Evolutionary conservation across 495 filamentous ascomycete genomes (phyloP), one percentile per base, ranked within the genome.

Genomic region (Xylaria castorea): DNA sequence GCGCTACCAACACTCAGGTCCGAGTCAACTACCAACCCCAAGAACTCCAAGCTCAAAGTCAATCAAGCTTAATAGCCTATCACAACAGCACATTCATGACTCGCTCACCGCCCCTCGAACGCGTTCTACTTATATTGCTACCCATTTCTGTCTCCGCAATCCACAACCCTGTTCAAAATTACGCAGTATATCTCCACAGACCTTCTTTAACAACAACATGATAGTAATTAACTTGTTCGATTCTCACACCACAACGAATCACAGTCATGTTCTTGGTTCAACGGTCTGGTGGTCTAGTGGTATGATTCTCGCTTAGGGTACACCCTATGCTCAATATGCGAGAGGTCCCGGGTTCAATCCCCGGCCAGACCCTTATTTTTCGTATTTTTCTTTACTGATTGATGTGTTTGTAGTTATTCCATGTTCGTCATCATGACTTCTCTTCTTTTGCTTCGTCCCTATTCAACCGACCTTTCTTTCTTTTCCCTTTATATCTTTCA

Each of bases 331-430:
- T 51, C 6, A 5, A 48, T 32, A 20, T 71, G 69, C 69, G 69
- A 64, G 69, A 71, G 69, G 69, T 71, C 69, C 69, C 69, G 69
- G 69, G 69, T 71, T 71, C 69, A 71, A 71, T 71, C 69, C 69
- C 69, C 69, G 69, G 69, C 69, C 69, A 71, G 69, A 71, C 69
- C 69, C 69, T n/a, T 46, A 38, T 50, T 34, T 51, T 11, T 50
- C 5, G 58, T 40, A 32, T 5, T 44, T 57, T 57, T 57, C 1
- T n/a, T 55, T n/a, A 51, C 18, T 48, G 1, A 1, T 0, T 18
- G 5, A 2, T 60, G 3, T 36, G 4, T 48, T 48, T 70, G 61
- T 60, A 3, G n/a, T n/a, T 48, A 1, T 18, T 61, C 36, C 36
- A 30, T 14, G 6, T 7, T 18, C 27, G 16, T 12, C 1, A 42